Conservation (phyloP, 106 monocot genomes). For the Acanthochlamys bracteata region DNA sequence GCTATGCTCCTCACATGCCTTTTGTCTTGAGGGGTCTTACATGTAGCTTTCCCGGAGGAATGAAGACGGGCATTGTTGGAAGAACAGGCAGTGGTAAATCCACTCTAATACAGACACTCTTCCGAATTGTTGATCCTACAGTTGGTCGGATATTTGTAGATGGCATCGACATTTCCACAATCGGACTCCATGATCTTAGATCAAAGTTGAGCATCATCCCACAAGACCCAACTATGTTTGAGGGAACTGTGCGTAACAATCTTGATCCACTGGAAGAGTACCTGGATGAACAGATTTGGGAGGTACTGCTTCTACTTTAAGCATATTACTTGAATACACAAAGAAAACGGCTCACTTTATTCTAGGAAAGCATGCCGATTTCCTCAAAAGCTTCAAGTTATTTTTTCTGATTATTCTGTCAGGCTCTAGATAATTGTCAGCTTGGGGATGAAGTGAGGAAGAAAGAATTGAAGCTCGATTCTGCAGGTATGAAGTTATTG, state of each 20-base stretch:
- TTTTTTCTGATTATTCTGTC: neutral
- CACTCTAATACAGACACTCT: constrained; percentile 69
- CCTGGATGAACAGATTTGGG: constrained; percentile 78
- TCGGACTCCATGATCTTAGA: constrained; percentile 81
- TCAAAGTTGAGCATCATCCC: constrained; percentile 85
- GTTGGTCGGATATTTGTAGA: constrained; percentile 62
- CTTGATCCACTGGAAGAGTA: constrained; percentile 83
- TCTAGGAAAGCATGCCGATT: too few relatives aligned
- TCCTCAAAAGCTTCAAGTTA: too few relatives aligned
- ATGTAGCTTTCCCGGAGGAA: constrained; percentile 55
- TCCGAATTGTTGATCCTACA: constrained; percentile 71
- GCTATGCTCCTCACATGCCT: constrained; percentile 74
- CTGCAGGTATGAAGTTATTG: constrained; percentile 26
- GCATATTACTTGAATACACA: neutral
- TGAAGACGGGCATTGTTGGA: constrained; percentile 76
- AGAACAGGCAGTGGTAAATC: constrained; percentile 89
- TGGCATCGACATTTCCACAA: constrained; percentile 51
- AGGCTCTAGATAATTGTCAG: constrained; percentile 74
- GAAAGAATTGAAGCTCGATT: constrained; percentile 74
- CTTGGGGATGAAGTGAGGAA: constrained; percentile 76
- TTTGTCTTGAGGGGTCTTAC: constrained; percentile 67
- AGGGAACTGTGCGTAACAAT: constrained; percentile 69
- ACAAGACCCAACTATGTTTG: constrained; percentile 96
- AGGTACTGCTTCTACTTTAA: constrained; percentile 28
- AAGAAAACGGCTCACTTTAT: neutral